These are phyloP conservation scores for Pseudogymnoascus sp. DNA, from an alignment of 2,329 filamentous ascomycete genomes.

Conservation along the genomic window DNA sequence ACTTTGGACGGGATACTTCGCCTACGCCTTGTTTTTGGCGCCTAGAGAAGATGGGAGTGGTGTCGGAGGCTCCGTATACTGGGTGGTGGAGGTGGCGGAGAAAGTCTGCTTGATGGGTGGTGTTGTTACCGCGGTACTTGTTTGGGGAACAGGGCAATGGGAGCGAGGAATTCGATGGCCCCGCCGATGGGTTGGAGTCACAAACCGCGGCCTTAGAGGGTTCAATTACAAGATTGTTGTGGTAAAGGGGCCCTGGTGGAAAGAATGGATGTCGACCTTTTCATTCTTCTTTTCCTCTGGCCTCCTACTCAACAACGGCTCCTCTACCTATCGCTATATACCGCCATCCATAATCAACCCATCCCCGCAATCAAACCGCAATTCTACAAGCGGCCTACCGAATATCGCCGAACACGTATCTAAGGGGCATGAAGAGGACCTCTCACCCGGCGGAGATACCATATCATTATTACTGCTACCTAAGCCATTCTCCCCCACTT, in stretches of 20 bases:
- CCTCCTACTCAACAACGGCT: slow-evolving; percentile 59
- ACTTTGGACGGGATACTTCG: slow-evolving; percentile 76
- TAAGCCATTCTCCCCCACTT: slow-evolving; percentile 90
- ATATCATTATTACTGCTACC: slow-evolving; percentile 85
- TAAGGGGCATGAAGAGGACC: slow-evolving; percentile 76
- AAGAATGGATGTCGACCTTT: slow-evolving; percentile 64
- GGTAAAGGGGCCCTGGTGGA: slow-evolving; percentile 74
- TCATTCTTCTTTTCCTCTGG: slow-evolving; percentile 74
- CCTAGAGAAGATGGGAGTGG: slow-evolving; percentile 91
- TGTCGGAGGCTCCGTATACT: slow-evolving; percentile 90
- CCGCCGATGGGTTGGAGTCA: slow-evolving; percentile 77
- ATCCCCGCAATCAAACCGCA: slow-evolving; percentile 30
- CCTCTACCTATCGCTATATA: slow-evolving; percentile 68
- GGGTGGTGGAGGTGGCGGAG: slow-evolving; percentile 84
- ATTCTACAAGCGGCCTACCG: slow-evolving; percentile 27
- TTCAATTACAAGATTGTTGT: slow-evolving; percentile 98
- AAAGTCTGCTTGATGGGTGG: slow-evolving; percentile 90
- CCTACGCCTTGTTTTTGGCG: slow-evolving; percentile 86
- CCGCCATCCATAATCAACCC: slow-evolving; percentile 58
- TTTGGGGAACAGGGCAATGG: slow-evolving; percentile 96
- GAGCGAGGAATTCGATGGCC: slow-evolving; percentile 93
- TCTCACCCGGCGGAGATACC: slow-evolving; percentile 83
- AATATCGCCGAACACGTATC: slow-evolving; percentile 48
- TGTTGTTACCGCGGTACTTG: slow-evolving; percentile 74
- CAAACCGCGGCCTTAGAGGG: slow-evolving; percentile 79